phyloP scores from a whole-genome alignment of 257 asterid genomes.

The Ophiorrhiza pumila region DNA sequence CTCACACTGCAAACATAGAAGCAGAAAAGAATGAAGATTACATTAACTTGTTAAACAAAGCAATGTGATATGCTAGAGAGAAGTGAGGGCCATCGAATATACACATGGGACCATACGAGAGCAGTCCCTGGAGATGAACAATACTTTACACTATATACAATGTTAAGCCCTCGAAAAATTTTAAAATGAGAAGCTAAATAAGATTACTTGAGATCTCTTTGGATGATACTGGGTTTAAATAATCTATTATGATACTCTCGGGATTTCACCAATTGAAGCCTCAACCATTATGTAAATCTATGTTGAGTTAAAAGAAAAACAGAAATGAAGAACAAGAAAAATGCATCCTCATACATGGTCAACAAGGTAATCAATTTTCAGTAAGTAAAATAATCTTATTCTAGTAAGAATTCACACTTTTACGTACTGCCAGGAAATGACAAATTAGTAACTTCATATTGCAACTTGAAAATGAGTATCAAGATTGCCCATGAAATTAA shows the following conservation, averaged over 20 bases:
- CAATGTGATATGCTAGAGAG: neutral
- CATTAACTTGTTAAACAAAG: constrained; percentile 1
- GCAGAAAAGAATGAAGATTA: neutral
- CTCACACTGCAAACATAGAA: constrained; percentile 47
- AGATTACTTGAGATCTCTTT: neutral
- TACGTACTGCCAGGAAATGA: neutral
- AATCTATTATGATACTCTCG: neutral
- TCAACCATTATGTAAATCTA: neutral
- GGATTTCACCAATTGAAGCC: neutral
- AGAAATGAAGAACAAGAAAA: neutral
- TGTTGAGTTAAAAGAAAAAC: neutral
- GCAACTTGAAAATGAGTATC: neutral
- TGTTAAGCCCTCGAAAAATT: neutral
- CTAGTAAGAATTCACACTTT: neutral
- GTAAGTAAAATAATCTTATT: neutral
- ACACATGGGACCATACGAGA: neutral
- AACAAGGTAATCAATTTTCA: neutral
- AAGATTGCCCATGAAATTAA: neutral
- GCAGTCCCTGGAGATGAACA: neutral
- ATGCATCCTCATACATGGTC: neutral
- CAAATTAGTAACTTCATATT: neutral
- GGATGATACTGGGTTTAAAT: neutral
- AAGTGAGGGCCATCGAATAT: too few relatives aligned
- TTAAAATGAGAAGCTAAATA: neutral
- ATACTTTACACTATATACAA: neutral